These are phyloP conservation scores for Microbotryum intermedium DNA, from an alignment of 1,284 basidiomycete genomes.

Conservation along the genomic window DNA sequence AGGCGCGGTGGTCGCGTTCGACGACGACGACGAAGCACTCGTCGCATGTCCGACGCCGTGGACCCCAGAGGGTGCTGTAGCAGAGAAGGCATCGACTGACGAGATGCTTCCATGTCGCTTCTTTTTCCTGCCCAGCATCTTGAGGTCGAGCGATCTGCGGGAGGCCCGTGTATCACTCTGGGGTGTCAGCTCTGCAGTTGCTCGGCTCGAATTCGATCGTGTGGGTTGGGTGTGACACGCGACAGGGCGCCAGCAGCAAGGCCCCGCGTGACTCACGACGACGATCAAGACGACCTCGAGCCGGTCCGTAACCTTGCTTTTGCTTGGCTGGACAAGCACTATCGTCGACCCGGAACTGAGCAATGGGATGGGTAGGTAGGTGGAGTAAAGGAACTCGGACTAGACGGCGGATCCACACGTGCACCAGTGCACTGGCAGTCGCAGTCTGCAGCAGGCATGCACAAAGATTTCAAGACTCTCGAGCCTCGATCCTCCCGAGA, in stretches of 20 bases:
- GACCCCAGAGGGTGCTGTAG: not conserved
- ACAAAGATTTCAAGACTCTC: too few species aligned
- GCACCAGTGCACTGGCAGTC: too few species aligned
- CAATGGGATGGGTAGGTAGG: too few species aligned
- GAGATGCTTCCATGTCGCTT: slow-evolving; percentile 4
- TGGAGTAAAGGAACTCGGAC: too few species aligned
- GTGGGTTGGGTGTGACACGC: not conserved
- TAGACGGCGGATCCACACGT: too few species aligned
- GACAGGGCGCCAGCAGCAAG: not conserved
- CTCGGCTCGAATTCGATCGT: not conserved
- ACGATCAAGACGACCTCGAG: not conserved
- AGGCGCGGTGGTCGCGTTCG: not conserved
- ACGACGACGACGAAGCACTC: not conserved
- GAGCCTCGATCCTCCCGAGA: too few species aligned
- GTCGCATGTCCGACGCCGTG: not conserved
- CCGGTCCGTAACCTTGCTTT: too few species aligned
- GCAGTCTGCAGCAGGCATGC: too few species aligned
- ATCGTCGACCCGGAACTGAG: too few species aligned
- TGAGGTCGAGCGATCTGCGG: not conserved
- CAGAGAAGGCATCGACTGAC: slow-evolving; percentile 2
- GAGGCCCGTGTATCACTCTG: not conserved
- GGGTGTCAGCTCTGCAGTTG: not conserved
- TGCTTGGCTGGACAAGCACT: too few species aligned
- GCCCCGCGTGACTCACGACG: not conserved
- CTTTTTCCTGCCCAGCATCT: slow-evolving; percentile 3